Evolutionary conservation across 2,329 filamentous ascomycete species (phyloP).

Genomic region (Verticillium longisporum): DNA sequence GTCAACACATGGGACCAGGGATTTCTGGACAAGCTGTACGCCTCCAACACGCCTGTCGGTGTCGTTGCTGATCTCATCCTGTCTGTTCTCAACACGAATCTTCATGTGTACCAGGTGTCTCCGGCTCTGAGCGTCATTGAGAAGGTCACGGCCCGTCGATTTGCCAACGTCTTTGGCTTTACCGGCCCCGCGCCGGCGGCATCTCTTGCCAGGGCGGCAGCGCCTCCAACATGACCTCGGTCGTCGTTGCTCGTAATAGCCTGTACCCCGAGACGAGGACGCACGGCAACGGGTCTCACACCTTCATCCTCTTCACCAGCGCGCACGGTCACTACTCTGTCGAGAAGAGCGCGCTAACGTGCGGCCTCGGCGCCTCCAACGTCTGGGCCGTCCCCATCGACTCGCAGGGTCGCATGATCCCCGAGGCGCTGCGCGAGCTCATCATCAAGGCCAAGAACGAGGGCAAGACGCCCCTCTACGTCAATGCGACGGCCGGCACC

Average conservation of each 20-base stretch:
- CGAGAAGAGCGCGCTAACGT: slow-evolving; percentile 89
- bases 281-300: slow-evolving; percentile 56
- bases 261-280: slow-evolving; percentile 74
- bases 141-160: slow-evolving; percentile 66
- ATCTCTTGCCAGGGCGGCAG: slow-evolving; percentile 77
- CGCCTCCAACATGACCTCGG: slow-evolving; percentile 76
- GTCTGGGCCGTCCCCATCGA: slow-evolving; percentile 75
- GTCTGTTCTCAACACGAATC: slow-evolving; percentile 83
- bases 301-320: slow-evolving; percentile 82
- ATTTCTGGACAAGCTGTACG: slow-evolving; percentile 92
- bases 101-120: slow-evolving; percentile 91
- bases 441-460: slow-evolving; percentile 54
- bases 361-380: slow-evolving; percentile 69
- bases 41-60: slow-evolving; percentile 82
- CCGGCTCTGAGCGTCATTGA: slow-evolving; percentile 83
- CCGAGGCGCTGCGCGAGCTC: slow-evolving; percentile 55
- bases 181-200: slow-evolving; percentile 63
- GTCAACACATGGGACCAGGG: slow-evolving; percentile 99
- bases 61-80: slow-evolving; percentile 80
- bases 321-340: slow-evolving; percentile 90
- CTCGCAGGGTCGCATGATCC: slow-evolving; percentile 61
- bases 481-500: slow-evolving; percentile 92
- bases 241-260: slow-evolving; percentile 82
- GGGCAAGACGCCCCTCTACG: slow-evolving; percentile 81
- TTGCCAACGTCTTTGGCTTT: slow-evolving; percentile 75